Evolutionary conservation across 2,329 filamentous ascomycete species (phyloP), one percentile per base, ranked within the genome.

Genomic region (Fusarium torreyae): DNA sequence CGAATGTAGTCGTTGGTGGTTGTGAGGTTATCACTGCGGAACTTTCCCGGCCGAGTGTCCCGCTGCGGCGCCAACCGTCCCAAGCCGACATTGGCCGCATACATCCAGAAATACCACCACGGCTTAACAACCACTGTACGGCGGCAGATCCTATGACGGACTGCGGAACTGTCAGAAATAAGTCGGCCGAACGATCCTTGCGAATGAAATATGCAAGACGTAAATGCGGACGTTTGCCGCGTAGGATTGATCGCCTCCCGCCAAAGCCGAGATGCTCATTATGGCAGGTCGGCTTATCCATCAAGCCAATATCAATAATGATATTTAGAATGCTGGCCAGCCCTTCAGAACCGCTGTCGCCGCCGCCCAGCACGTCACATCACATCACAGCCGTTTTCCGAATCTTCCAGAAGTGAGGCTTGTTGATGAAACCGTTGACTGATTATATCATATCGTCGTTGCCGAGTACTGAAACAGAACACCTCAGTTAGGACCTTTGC

Each of bases 11-110:
- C 66, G 57, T 44, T 68, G 49, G 38, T 45, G 45, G 66, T 67
- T 68, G 72, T 61, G 62, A 74, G 43, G 68, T 40, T 70, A 69
- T 57, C 49, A 57, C 54, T 53, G 75, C 76, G 76, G 76, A 77
- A 77, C 68, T 53, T 51, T 57, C 64, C 76, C 76, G 73, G 74
- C 70, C 59, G 66, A 61, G 50, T 39, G 62, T 69, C 73, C 68
- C 63, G 64, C 61, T 70, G 75, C 76, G 74, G 73, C 69, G 72
- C 72, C 72, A 81, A 69, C 81, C 81, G 81, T 69, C 53, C 70
- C 60, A 81, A 83, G 79, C 81, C 81, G 81, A 75, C 57, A 65
- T 71, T 80, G 77, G 78, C 81, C 81, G 81, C 60, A 57, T 50
- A 50, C 51, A 61, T 46, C 55, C 57, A 49, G 44, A 44, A 33